Conservation (phyloP, 2,329 filamentous ascomycete genomes). For the Chaetomiaceae sp. region DNA sequence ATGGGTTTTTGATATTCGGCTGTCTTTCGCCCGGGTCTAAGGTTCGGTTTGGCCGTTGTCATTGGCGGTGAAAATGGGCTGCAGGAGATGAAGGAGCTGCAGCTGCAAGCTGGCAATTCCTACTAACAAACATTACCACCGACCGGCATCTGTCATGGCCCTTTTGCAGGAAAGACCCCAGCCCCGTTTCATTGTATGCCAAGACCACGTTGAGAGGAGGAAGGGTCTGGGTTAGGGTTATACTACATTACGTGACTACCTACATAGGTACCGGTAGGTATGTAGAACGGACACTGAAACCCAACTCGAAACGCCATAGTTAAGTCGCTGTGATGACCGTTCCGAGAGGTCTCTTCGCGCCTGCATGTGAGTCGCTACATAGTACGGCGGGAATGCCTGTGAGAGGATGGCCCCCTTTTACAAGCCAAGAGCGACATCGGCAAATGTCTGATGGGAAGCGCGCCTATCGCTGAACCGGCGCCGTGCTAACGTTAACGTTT, state of each 20-base stretch:
- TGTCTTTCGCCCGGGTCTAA: neutral
- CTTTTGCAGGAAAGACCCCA: too few relatives aligned
- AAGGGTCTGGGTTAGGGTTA: constrained; percentile 8
- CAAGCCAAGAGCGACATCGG: constrained; percentile 9
- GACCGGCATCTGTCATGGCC: constrained; percentile 6
- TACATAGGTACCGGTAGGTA: too few relatives aligned
- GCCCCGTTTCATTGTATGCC: too few relatives aligned
- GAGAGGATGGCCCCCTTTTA: too few relatives aligned
- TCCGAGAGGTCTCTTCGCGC: too few relatives aligned
- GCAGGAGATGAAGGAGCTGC: neutral
- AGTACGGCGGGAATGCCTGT: too few relatives aligned
- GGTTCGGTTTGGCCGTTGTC: neutral
- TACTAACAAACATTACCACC: too few relatives aligned
- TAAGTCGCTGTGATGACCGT: too few relatives aligned
- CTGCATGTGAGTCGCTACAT: too few relatives aligned
- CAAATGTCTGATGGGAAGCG: constrained; percentile 3
- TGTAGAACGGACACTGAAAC: too few relatives aligned
- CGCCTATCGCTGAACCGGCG: neutral
- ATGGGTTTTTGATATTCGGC: neutral
- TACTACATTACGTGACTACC: too few relatives aligned
- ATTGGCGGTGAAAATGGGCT: constrained; percentile 2
- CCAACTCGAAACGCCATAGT: too few relatives aligned
- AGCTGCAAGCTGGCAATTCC: constrained; percentile 14
- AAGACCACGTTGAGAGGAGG: neutral
- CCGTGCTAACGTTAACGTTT: neutral